Evolutionary conservation across 768 basidiomycete genomes (phyloP).

Genomic region (Boletus vermiculosoides): DNA sequence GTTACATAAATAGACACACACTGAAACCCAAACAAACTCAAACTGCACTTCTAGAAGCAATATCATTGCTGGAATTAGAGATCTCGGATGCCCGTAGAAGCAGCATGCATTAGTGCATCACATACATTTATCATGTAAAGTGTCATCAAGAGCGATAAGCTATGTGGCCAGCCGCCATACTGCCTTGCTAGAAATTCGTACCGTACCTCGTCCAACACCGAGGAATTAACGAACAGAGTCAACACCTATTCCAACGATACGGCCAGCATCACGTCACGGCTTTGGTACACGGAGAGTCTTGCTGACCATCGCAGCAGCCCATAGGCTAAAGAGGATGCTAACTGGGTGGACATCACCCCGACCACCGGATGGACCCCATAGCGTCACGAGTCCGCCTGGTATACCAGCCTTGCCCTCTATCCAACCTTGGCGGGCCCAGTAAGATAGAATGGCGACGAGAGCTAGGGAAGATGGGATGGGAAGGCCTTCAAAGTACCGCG

Average conservation of each 20-base stretch:
- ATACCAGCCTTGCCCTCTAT: constrained; percentile 74
- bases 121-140: constrained; percentile 16
- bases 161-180: not conserved
- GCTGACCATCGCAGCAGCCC: constrained; percentile 98
- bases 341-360: constrained; percentile 84
- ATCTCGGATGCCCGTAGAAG: not conserved
- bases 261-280: constrained; percentile 39
- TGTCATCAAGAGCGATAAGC: constrained; percentile 9
- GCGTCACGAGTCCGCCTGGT: constrained; percentile 67
- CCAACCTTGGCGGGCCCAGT: constrained; percentile 84
- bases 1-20: no score
- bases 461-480: constrained; percentile 90
- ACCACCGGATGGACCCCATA: constrained; percentile 71
- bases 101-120: not conserved
- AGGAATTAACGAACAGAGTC: not conserved
- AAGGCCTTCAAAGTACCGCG: constrained; percentile 95
- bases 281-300: constrained; percentile 92
- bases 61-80: not conserved
- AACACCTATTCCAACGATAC: not conserved
- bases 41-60: not conserved
- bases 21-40: not conserved
- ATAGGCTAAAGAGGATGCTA: constrained; percentile 72
- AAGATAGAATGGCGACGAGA: constrained; percentile 76
- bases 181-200: constrained; percentile 1
- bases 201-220: constrained; percentile 3